phyloP scores from a whole-genome alignment of 1,139 yeast species.

The Protomyces pachydermus region DNA sequence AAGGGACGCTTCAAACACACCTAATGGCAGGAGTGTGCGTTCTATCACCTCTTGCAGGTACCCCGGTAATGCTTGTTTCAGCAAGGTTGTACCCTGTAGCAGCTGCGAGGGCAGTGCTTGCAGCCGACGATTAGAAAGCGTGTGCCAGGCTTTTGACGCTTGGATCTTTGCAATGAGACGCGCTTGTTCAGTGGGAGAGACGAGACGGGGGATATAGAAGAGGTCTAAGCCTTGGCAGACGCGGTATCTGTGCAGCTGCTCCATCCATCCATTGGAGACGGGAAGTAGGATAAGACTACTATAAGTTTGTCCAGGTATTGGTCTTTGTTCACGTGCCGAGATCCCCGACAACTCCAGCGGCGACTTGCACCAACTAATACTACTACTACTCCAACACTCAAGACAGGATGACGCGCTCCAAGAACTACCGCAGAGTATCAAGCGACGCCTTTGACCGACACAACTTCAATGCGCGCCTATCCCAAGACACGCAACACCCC shows the following conservation, averaged over 20 bases:
- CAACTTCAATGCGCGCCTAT: background rate
- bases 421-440: background rate
- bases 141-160: constrained; percentile 26
- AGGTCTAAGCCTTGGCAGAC: constrained; percentile 1
- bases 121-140: constrained; percentile 29
- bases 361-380: background rate
- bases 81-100: constrained; percentile 29
- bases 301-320: background rate
- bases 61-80: constrained; percentile 28
- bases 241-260: constrained; percentile 2
- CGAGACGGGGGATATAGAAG: constrained; percentile 29
- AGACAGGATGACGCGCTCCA: background rate
- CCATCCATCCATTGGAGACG: background rate
- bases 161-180: constrained; percentile 27
- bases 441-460: background rate
- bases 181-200: constrained; percentile 28
- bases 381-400: background rate
- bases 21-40: constrained; percentile 26
- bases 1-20: constrained; percentile 29
- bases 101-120: constrained; percentile 31
- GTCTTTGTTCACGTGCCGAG: background rate
- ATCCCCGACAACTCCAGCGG: background rate
- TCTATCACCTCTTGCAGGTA: constrained; percentile 29
- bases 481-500: background rate
- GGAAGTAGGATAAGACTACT: background rate